These are phyloP conservation scores for Tanozyma kutaoensis DNA, from an alignment of 805 yeast genomes.

Conservation along the genomic window DNA sequence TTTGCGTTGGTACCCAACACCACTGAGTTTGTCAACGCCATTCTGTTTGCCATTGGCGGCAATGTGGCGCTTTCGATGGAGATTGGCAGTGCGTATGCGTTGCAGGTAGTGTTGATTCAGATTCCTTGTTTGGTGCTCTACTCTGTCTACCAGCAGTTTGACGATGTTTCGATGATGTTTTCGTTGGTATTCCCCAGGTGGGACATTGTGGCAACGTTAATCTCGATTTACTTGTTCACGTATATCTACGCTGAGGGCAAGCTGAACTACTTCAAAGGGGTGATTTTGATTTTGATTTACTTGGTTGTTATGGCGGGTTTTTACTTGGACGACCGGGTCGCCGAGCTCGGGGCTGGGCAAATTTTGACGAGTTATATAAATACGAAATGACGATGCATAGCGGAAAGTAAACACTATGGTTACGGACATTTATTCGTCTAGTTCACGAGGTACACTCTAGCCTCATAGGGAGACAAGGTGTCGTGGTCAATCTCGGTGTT, in stretches of 20 bases:
- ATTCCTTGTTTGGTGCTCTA: conserved; percentile 81
- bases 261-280: conserved; percentile 91
- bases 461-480: conserved; percentile 30
- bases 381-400: no score
- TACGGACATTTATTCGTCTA: no score
- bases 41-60: conserved; percentile 91
- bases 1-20: conserved; percentile 96
- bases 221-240: conserved; percentile 80
- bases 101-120: conserved; percentile 89
- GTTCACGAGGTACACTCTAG: conserved; percentile 22
- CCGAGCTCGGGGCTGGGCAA: no score
- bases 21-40: conserved; percentile 93
- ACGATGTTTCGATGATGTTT: conserved; percentile 38
- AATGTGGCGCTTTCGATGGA: conserved; percentile 96
- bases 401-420: no score
- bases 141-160: conserved; percentile 37
- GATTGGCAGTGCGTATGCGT: conserved; percentile 93
- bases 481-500: conserved; percentile 12
- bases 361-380: no score
- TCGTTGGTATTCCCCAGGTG: conserved; percentile 87
- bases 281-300: conserved; percentile 71
- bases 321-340: conserved; percentile 41
- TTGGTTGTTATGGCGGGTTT: conserved; percentile 69
- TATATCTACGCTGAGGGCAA: conserved; percentile 95
- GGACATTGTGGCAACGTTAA: conserved; percentile 80